These are phyloP conservation scores for Inosperma sp. DNA, from an alignment of 768 basidiomycete genomes.

Conservation along the genomic window DNA sequence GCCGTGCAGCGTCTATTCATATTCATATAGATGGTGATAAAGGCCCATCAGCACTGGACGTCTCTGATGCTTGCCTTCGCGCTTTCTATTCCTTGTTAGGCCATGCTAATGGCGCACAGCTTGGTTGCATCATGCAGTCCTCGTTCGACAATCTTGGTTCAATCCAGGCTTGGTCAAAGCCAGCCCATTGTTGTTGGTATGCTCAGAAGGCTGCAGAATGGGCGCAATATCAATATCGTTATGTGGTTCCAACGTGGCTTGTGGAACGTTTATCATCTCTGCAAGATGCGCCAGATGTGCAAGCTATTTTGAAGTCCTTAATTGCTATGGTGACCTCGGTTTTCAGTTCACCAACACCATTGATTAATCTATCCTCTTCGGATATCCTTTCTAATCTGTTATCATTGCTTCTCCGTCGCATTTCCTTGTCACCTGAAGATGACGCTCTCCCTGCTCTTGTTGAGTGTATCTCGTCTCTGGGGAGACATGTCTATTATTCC, in stretches of 20 bases:
- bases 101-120: conserved; percentile 73
- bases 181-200: conserved; percentile 79
- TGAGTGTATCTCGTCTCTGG: conserved; percentile 75
- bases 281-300: conserved; percentile 47
- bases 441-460: conserved; percentile 62
- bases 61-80: conserved; percentile 68
- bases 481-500: conserved; percentile 90
- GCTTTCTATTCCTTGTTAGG: conserved; percentile 67
- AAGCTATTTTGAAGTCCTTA: conserved; percentile 54
- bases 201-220: conserved; percentile 75
- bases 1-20: conserved; percentile 87
- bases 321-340: conserved; percentile 78
- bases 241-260: conserved; percentile 78
- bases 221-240: conserved; percentile 92
- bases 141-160: conserved; percentile 65
- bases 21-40: conserved; percentile 84
- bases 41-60: conserved; percentile 70
- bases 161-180: conserved; percentile 57
- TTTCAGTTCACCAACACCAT: conserved; percentile 73
- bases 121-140: conserved; percentile 67
- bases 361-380: conserved; percentile 88
- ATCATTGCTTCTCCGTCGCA: conserved; percentile 65
- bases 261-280: conserved; percentile 70
- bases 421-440: conserved; percentile 59
- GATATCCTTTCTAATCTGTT: conserved; percentile 81